phyloP scores from a whole-genome alignment of 495 filamentous ascomycete genomes.

The Bombardia bombarda region DNA sequence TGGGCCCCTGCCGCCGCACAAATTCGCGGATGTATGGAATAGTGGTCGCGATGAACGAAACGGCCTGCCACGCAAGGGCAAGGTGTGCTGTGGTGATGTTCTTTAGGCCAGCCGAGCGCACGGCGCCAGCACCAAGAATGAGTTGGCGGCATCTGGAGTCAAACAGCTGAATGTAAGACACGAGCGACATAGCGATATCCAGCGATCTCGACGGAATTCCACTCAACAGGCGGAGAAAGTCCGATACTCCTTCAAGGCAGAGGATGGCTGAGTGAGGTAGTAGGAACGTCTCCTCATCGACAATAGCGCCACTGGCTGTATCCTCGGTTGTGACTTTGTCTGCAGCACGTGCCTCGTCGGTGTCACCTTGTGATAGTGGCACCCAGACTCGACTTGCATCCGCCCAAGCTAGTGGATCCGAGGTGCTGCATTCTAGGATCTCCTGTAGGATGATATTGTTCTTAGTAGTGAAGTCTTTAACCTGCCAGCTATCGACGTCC shows the following conservation, averaged over 20 bases:
- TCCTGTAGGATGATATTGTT: not conserved
- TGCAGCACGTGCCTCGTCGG: too few species aligned
- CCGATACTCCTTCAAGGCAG: not conserved
- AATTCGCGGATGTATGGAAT: not conserved
- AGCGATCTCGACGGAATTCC: not conserved
- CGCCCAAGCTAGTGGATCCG: too few species aligned
- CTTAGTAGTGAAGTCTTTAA: not conserved
- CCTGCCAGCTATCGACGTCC: not conserved
- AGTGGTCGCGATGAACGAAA: not conserved
- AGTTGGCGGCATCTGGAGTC: not conserved
- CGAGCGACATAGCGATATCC: not conserved
- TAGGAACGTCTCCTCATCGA: not conserved
- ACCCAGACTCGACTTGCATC: too few species aligned
- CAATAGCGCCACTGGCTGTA: not conserved
- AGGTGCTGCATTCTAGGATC: not conserved
- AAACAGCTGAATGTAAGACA: not conserved
- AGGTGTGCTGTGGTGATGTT: not conserved
- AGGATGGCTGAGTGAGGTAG: not conserved
- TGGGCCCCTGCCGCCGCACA: too few species aligned
- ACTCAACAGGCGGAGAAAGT: not conserved
- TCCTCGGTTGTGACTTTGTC: not conserved
- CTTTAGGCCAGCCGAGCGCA: not conserved
- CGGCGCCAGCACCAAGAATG: not conserved
- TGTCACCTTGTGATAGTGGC: too few species aligned
- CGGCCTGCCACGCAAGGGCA: not conserved